Evolutionary conservation across 2,329 filamentous ascomycete species (phyloP).

Genomic region (Venturia asperata): DNA sequence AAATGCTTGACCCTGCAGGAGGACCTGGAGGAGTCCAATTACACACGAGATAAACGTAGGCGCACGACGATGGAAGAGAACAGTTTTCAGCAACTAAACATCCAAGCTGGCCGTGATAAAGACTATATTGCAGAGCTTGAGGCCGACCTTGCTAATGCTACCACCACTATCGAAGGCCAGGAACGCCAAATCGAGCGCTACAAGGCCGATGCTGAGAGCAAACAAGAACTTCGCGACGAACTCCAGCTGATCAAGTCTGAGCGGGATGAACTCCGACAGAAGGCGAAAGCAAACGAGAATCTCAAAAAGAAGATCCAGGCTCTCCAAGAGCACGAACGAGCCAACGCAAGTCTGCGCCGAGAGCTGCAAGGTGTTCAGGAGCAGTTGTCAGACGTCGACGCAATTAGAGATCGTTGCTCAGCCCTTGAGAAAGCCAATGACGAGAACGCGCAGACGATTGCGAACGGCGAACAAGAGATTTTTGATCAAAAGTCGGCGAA

Average conservation of each 20-base stretch:
- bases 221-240: slow-evolving; percentile 45
- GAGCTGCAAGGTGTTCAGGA: slow-evolving; percentile 41
- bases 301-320: slow-evolving; percentile 48
- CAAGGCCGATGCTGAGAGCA: slow-evolving; percentile 37
- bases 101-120: slow-evolving; percentile 31
- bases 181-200: slow-evolving; percentile 40
- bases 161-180: slow-evolving; percentile 39
- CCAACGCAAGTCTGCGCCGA: slow-evolving; percentile 36
- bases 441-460: slow-evolving; percentile 43
- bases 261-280: slow-evolving; percentile 43
- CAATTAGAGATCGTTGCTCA: slow-evolving; percentile 38
- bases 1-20: slow-evolving; percentile 42
- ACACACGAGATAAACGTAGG: slow-evolving; percentile 39
- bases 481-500: slow-evolving; percentile 44
- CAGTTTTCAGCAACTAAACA: slow-evolving; percentile 24
- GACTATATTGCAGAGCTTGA: slow-evolving; percentile 46
- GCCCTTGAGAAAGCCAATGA: slow-evolving; percentile 45
- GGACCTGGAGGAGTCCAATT: slow-evolving; percentile 40
- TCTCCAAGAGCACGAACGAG: slow-evolving; percentile 42
- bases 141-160: slow-evolving; percentile 39
- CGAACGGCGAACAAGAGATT: slow-evolving; percentile 46
- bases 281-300: slow-evolving; percentile 46
- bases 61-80: slow-evolving; percentile 36
- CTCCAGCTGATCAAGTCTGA: slow-evolving; percentile 43
- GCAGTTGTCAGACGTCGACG: slow-evolving; percentile 39